These are phyloP conservation scores for Calcarisporium arbuscula DNA, from an alignment of 2,329 filamentous ascomycete species.

Conservation along the genomic window DNA sequence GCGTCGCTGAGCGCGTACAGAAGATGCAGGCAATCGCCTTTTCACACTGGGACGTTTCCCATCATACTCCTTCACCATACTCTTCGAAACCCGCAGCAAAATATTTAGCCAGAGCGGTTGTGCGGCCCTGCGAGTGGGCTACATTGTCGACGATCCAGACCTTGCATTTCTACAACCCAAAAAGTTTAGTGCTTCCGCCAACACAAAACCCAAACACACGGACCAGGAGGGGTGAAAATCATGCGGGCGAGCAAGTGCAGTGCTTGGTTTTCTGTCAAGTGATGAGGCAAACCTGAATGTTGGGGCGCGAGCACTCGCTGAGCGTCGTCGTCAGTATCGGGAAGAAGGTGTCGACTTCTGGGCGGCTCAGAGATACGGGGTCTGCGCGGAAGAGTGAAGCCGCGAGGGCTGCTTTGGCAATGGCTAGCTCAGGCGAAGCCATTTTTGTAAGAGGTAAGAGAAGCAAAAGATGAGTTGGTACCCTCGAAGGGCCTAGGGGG, in stretches of 20 bases:
- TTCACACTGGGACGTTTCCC: conserved; percentile 46
- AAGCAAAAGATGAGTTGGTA: background rate
- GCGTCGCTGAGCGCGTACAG: conserved; percentile 76
- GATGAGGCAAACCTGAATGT: conserved; percentile 76
- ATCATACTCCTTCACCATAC: conserved; percentile 19
- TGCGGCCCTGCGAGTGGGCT: conserved; percentile 59
- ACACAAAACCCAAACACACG: conserved; percentile 26
- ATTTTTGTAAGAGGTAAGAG: no score
- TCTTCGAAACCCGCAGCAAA: conserved; percentile 59
- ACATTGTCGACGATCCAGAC: conserved; percentile 73
- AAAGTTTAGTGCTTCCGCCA: conserved; percentile 15
- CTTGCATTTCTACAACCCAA: conserved; percentile 68
- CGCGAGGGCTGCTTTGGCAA: conserved; percentile 73
- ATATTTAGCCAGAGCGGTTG: conserved; percentile 67
- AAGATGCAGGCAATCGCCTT: conserved; percentile 66
- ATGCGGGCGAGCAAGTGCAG: background rate
- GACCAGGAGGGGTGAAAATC: background rate
- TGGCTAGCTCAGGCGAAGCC: conserved; percentile 65
- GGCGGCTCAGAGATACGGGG: conserved; percentile 60
- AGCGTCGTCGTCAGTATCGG: conserved; percentile 57
- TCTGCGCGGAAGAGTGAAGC: conserved; percentile 69
- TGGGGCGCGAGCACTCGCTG: conserved; percentile 66
- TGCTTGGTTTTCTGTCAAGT: conserved; percentile 15
- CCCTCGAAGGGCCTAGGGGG: no score
- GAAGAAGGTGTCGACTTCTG: conserved; percentile 66